Base-by-base conservation (phyloP, 306 rosid species). In the Urtica urens region DNA sequence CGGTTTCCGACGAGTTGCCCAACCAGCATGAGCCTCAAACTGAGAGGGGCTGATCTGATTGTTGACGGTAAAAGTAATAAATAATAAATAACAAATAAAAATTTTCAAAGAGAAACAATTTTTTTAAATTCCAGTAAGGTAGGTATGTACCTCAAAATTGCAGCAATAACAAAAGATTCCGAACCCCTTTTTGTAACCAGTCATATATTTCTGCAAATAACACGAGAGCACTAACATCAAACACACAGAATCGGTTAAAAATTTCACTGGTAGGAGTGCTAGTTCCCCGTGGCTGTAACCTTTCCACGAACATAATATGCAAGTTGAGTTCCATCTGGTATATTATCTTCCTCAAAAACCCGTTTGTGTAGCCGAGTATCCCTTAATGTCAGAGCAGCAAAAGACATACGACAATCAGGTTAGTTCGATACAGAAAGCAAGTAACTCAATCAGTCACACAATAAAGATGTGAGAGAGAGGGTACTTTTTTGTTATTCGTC, bases 21-120 rank as follows among this genome's bases (percentile, higher is more conserved):
- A 82, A 27, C 96, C 99, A 65, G 99, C 99, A 79, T 92, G 99
- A 49, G 87, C 81, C 79, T 92, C 99, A 72, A 92, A 92, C 47
- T 52, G 74, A 2, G 99, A 92, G 29, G 99, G 81, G 59, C 99
- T 92, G 27, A 92, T 81, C 96, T 87, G 80, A 47, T 44, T 59
- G 43, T 33, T 15, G 39, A 16, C 44, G 3, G 49, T 23, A 56
- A 40, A 46, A n/a, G 7, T 43, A 38, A 57, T 10, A 21, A 21
- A 1, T 3, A 22, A 45, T 45, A 44, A 59, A 62, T 19, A 18
- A 49, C 26, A 8, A 3, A 24, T 10, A 26, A 30, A 51, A 61
- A 33, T 18, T 14, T 43, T 23, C 35, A 21, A 35, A 68, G 50
- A 57, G 51, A 1, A 56, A 20, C 24, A 49, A 31, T 27, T 50